phyloP scores from a whole-genome alignment of 768 basidiomycete genomes.

The Tricholoma flavovirens region DNA sequence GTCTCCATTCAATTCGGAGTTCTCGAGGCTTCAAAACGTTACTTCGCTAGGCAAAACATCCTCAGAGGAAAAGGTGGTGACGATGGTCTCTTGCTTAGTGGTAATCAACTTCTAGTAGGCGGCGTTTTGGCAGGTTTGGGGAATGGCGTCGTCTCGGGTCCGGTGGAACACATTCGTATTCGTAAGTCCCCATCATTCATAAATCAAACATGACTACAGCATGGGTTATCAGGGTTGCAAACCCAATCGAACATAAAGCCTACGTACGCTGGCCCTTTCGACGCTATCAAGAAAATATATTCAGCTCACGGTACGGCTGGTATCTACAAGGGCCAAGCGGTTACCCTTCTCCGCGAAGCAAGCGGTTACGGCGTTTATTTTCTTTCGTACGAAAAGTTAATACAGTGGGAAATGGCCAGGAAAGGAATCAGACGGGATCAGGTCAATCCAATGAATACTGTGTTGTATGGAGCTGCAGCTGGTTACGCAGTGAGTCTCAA shows the following conservation, averaged over 20 bases:
- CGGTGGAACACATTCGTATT: constrained; percentile 97
- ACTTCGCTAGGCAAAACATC: constrained; percentile 62
- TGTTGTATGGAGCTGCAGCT: constrained; percentile 86
- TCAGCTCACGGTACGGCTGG: constrained; percentile 70
- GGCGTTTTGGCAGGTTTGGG: constrained; percentile 86
- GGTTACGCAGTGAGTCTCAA: constrained; percentile 73
- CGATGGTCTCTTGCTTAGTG: constrained; percentile 54
- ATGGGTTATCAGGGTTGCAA: constrained; percentile 62
- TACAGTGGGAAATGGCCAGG: constrained; percentile 77
- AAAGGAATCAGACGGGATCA: constrained; percentile 71
- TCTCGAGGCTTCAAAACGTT: constrained; percentile 79
- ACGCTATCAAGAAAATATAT: constrained; percentile 84
- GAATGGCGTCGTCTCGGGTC: constrained; percentile 90
- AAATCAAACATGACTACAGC: constrained; percentile 1
- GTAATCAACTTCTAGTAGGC: constrained; percentile 62
- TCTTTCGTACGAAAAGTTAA: constrained; percentile 85
- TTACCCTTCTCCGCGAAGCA: constrained; percentile 82
- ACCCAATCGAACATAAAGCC: constrained; percentile 80
- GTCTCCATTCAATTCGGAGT: constrained; percentile 96
- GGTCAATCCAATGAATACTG: constrained; percentile 69
- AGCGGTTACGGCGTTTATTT: constrained; percentile 87
- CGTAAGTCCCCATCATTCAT: constrained; percentile 43
- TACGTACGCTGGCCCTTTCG: constrained; percentile 76
- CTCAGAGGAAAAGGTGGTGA: constrained; percentile 54
- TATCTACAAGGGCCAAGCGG: constrained; percentile 88